Base-by-base conservation (phyloP, 202 grass and related monocot genomes). In the Musa balbisiana region DNA sequence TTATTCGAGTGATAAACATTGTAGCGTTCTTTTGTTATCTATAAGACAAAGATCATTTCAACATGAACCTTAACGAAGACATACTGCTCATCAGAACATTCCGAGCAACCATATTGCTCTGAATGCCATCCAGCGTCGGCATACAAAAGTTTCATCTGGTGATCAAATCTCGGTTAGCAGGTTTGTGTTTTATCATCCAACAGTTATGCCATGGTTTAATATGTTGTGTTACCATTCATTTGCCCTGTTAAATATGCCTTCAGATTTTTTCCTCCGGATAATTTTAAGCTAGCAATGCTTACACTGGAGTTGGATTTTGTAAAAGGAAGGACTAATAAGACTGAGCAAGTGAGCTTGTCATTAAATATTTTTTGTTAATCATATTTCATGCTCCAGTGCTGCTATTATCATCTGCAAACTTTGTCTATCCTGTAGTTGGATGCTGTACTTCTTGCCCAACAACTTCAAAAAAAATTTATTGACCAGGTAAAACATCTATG, bases 131-230 rank as follows among this genome's bases (percentile, higher is more conserved):
- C 95, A 98, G 72, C 87, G 95, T 67, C 81, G 88, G 16, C 91
- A 98, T 80, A 79, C 91, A 11, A 92, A 91, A 83, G 95, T 98
- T 84, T 98, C 95, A 22, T 68, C 91, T 73, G 95, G 95, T 10
- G 91, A 99, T 89, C 77, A 89, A 17, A 80, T 99, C 49, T 78
- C 81, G 20, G 83, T 94, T 82, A 88, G 77, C 87, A 54, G 11
- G 72, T 74, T 27, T 16, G 53, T 1, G n/a, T 29, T 55, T 13
- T 25, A 26, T 29, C 22, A 10, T 23, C 52, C 17, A 1, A 10
- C 67, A 49, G 20, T 43, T 16, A 29, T 21, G n/a, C 10, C 9
- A 21, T 51, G 10, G 19, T 20, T 70, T 51, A 49, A 70, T 67
- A 19, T 3, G 49, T 70, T 70, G 27, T 51, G 2, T 2, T 70